phyloP scores from a whole-genome alignment of 768 basidiomycete genomes.

The Agrocybe chaxingu region DNA sequence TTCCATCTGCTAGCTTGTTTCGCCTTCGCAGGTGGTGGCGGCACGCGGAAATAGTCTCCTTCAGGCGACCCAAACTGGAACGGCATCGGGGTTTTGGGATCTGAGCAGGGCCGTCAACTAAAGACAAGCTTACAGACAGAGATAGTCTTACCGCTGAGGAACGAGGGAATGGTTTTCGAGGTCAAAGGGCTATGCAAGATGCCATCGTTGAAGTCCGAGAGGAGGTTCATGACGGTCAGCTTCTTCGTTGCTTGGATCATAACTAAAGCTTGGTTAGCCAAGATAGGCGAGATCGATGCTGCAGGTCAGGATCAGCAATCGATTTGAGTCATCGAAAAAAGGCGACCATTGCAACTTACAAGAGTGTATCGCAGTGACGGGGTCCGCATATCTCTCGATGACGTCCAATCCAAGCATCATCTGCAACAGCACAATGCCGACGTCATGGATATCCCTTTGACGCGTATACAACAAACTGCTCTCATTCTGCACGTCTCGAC shows the following conservation, averaged over 20 bases:
- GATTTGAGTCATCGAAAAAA: background rate
- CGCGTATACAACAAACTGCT: constrained; percentile 72
- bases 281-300: constrained; percentile 52
- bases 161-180: constrained; percentile 22
- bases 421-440: constrained; percentile 77
- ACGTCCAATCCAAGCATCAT: constrained; percentile 83
- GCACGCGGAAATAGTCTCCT: constrained; percentile 53
- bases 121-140: background rate
- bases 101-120: constrained; percentile 18
- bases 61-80: constrained; percentile 57
- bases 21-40: constrained; percentile 28
- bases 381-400: constrained; percentile 47
- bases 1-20: constrained; percentile 79
- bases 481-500: constrained; percentile 76
- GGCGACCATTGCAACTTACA: constrained; percentile 35
- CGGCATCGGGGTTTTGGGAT: constrained; percentile 51
- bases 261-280: constrained; percentile 49
- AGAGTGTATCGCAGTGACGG: constrained; percentile 53
- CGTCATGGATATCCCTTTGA: constrained; percentile 78
- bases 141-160: constrained; percentile 20
- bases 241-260: constrained; percentile 65
- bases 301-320: background rate
- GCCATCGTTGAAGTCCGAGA: constrained; percentile 53
- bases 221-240: constrained; percentile 47
- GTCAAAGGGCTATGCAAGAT: constrained; percentile 27